A percentile compares a stretch with the other conserved stretches of the same genome.
phyloP scores from a whole-genome alignment of 345 rosid species.

The Leavenworthia alabamica region DNA sequence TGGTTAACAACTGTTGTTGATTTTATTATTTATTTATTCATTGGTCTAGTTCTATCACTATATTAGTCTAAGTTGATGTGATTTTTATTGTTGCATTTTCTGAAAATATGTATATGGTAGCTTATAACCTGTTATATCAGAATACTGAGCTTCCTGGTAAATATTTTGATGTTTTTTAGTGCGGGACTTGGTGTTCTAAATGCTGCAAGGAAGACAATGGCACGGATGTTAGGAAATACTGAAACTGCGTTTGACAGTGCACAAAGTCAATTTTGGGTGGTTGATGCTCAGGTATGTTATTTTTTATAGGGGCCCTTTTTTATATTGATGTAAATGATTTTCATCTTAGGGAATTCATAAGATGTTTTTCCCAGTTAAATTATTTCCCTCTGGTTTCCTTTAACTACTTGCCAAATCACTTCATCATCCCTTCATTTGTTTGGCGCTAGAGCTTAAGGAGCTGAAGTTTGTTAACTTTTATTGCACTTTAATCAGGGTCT shows the following conservation, averaged over 20 bases:
- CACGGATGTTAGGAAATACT: conserved; percentile 88
- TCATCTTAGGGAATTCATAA: conserved; percentile 7
- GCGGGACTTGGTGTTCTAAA: conserved; percentile 98
- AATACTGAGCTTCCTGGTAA: conserved; percentile 11
- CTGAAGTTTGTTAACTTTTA: conserved; percentile 11
- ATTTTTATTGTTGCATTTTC: neutral
- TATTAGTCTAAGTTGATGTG: neutral
- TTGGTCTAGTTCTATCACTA: conserved; percentile 1
- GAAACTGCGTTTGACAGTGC: conserved; percentile 85
- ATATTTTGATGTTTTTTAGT: conserved; percentile 41
- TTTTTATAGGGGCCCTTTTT: too few relatives aligned
- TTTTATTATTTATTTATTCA: neutral
- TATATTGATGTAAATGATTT: neutral
- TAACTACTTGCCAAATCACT: too few relatives aligned
- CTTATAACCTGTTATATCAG: neutral
- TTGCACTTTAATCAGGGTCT: conserved; percentile 30
- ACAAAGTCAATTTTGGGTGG: conserved; percentile 93
- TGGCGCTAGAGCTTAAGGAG: conserved; percentile 29
- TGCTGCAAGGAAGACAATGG: conserved; percentile 98
- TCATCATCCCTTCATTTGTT: too few relatives aligned
- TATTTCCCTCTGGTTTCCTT: neutral
- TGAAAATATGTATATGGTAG: neutral
- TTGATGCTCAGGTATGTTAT: conserved; percentile 72
- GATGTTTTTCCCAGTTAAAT: neutral
- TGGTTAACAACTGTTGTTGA: neutral